Conservation (phyloP, 2,329 filamentous ascomycete species). For the Penicillium aurantiogriseum region DNA sequence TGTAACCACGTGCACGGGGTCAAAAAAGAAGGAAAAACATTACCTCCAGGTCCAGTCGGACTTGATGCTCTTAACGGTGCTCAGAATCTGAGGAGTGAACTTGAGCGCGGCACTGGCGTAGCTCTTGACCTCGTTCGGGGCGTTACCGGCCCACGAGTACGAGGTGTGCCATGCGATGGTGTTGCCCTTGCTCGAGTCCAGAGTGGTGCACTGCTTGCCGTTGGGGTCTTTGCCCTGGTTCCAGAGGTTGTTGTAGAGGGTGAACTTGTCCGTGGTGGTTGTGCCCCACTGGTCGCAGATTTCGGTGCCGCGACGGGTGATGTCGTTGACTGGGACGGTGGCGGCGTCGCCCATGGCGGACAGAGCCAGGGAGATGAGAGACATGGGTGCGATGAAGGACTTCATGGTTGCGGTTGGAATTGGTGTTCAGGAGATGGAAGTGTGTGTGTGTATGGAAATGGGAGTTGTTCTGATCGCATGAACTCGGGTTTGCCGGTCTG, state of each 20-base stretch:
- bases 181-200: constrained; percentile 37
- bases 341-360: constrained; percentile 27
- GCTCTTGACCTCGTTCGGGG: constrained; percentile 43
- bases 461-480: not conserved
- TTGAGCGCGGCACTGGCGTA: constrained; percentile 47
- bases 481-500: not conserved
- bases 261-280: constrained; percentile 44
- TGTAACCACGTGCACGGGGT: not conserved
- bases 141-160: constrained; percentile 47
- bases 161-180: constrained; percentile 46
- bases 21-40: not conserved
- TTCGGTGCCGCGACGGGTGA: constrained; percentile 17
- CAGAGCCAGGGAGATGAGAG: constrained; percentile 22
- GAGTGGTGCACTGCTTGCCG: constrained; percentile 47
- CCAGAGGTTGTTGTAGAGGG: constrained; percentile 56
- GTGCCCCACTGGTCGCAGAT: constrained; percentile 45
- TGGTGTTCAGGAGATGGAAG: not conserved
- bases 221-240: constrained; percentile 37
- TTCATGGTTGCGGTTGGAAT: constrained; percentile 28
- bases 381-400: constrained; percentile 20
- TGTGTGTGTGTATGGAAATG: not conserved
- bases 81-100: constrained; percentile 36
- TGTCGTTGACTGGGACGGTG: constrained; percentile 17
- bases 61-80: constrained; percentile 42
- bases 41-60: constrained; percentile 49